Evolutionary conservation across 345 rosid species (phyloP), one percentile per base, ranked within the genome.

Genomic region (Rubroshorea leprosula): DNA sequence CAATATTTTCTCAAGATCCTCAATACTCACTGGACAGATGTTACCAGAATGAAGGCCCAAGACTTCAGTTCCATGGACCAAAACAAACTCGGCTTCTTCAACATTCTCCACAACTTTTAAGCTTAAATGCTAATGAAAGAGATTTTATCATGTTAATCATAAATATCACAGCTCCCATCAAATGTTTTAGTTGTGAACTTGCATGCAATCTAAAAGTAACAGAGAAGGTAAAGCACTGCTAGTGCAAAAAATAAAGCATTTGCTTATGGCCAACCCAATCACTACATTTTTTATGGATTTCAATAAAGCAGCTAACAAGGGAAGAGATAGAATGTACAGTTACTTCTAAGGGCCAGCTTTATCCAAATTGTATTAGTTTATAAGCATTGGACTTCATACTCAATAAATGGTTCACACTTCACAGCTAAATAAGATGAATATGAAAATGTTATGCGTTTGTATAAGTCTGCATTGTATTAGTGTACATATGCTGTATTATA

Each of bases 51-150:
- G 60, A 62, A 68, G 86, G 48, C 97, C 96, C 67, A 92, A 31
- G 51, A 94, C 99, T 68, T 92, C 94, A 23, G 97, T 92, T 14
- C 97, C 96, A 64, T 86, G 95, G 6, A 83, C 91, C 78, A 86
- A 73, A 69, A 92, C 67, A 76, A 92, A 92, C 25, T 89, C 96
- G 62, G 97, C 99, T 66, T 89, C 90, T 71, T 77, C 87, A 44
- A 77, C 85, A 23, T 74, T 75, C 55, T 85, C 91, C 64, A 81
- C 96, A 62, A 85, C 85, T 59, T 72, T 63, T 64, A 86, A 74
- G 61, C 82, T 87, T 45, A 92, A 77, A 66, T 94, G 96, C 94
- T 92, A 44, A 45, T 47, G 59, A 17, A 68, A 61, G 18, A 62
- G 27, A 49, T 31, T 49, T 39, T 1, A 44, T 10, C 5, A 12